phyloP scores from a whole-genome alignment of 176 grass and related monocot species.

The Metroxylon sagu region DNA sequence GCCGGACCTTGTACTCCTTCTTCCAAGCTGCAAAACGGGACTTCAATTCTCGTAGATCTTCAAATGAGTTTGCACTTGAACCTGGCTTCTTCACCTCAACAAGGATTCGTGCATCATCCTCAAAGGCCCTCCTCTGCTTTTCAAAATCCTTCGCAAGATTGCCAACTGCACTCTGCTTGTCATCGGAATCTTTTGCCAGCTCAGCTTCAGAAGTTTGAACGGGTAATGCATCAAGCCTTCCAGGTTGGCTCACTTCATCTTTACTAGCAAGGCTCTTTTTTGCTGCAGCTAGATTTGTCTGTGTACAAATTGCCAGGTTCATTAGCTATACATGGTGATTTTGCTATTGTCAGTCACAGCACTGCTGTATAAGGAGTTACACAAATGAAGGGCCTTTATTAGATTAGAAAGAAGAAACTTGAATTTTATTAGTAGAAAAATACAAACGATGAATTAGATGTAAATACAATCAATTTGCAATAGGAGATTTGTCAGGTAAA shows the following conservation, averaged over 20 bases:
- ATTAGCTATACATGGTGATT: too few relatives aligned
- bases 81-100: conserved; percentile 19
- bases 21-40: conserved; percentile 33
- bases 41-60: conserved; percentile 32
- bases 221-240: conserved; percentile 28
- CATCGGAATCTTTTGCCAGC: background rate
- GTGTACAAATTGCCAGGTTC: conserved; percentile 7
- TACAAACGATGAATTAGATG: too few relatives aligned
- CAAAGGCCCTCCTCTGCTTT: conserved; percentile 46
- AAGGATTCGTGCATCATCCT: conserved; percentile 51
- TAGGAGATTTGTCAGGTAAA: too few relatives aligned
- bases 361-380: too few relatives aligned
- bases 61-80: background rate
- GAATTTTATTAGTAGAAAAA: too few relatives aligned
- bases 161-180: conserved; percentile 24
- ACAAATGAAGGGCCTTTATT: too few relatives aligned
- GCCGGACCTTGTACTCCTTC: conserved; percentile 36
- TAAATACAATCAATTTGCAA: too few relatives aligned
- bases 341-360: too few relatives aligned
- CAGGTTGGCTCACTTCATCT: conserved; percentile 16
- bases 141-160: conserved; percentile 71
- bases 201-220: background rate
- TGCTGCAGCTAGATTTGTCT: conserved; percentile 64
- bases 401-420: too few relatives aligned
- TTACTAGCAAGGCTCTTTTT: conserved; percentile 68